Conservation (phyloP, 148 eudicot genomes). For the Simmondsia chinensis region DNA sequence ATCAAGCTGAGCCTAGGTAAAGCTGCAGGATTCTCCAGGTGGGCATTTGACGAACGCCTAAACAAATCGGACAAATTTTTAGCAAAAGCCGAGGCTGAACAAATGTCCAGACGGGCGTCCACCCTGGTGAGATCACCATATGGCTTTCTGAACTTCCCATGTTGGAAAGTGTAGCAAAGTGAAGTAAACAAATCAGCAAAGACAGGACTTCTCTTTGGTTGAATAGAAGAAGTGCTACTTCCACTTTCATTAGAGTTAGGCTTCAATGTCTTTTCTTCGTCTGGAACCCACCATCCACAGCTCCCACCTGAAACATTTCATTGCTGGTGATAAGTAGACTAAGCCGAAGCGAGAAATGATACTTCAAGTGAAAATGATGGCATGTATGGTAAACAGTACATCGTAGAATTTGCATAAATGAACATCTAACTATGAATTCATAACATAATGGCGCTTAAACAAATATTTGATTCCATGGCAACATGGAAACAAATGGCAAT, state of each 20-base stretch:
- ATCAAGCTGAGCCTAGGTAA: constrained; percentile 52
- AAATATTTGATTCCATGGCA: no score
- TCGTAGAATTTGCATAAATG: no score
- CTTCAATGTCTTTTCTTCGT: constrained; percentile 21
- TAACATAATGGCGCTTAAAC: no score
- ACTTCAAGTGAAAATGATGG: no score
- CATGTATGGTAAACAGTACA: no score
- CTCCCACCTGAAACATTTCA: constrained; percentile 36
- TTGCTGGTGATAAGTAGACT: neutral
- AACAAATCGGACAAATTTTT: constrained; percentile 27
- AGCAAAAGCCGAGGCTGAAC: constrained; percentile 55
- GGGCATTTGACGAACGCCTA: constrained; percentile 15
- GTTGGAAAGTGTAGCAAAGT: constrained; percentile 57
- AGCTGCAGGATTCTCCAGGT: constrained; percentile 23
- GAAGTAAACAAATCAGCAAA: constrained; percentile 83
- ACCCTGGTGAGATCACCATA: constrained; percentile 60
- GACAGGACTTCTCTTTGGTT: constrained; percentile 31
- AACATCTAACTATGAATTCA: no score
- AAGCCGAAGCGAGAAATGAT: no score
- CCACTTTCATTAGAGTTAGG: constrained; percentile 11
- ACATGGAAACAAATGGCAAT: no score
- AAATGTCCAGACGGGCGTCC: constrained; percentile 70
- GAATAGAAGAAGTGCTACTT: constrained; percentile 5
- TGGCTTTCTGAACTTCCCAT: constrained; percentile 58
- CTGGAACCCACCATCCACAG: constrained; percentile 54